Base-by-base conservation (phyloP, 495 filamentous ascomycete genomes). In the Bathelium albidoporum region DNA sequence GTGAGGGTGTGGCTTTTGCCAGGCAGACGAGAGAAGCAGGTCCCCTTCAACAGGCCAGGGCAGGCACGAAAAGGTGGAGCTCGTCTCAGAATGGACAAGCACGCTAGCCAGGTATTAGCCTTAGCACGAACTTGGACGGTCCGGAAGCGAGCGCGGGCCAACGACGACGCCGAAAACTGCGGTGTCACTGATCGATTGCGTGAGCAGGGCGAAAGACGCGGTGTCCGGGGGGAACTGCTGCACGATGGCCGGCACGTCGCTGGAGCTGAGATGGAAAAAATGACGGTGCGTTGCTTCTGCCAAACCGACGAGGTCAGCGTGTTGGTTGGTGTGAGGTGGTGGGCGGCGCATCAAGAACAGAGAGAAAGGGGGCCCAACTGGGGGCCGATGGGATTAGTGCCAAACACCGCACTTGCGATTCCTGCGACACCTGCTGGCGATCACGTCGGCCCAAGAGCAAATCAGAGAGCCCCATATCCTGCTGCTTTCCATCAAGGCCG, bases 281-380 rank as follows among this genome's bases (percentile, higher is more conserved):
- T n/a, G n/a, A n/a, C n/a, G n/a, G n/a, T n/a, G n/a, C n/a, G n/a
- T n/a, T n/a, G n/a, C n/a, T n/a, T n/a, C n/a, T n/a, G n/a, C n/a
- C n/a, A n/a, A n/a, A n/a, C n/a, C n/a, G n/a, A n/a, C n/a, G 36
- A 62, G 43, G 39, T 32, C 36, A 44, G 60, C 29, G 20, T 62
- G 43, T 62, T 39, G 60, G 43, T n/a, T 18, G 32, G 52, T 11
- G 39, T 58, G 7, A 16, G 29, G 28, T 9, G 20, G 16, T 9
- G 24, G 5, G 9, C 24, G 5, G 20, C 7, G 29, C 11, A 16
- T 5, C 20, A 12, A 24, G 20, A n/a, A 12, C 11, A 55, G 49
- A 55, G 22, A 55, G 49, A 55, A 55, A 55, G 49, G 49, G 49
- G 49, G 14, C 12, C 36, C 36, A 41, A 10, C 10, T 9, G 36